These are phyloP conservation scores for Penicillium sp. DNA, from an alignment of 2,329 filamentous ascomycete genomes.

Conservation along the genomic window DNA sequence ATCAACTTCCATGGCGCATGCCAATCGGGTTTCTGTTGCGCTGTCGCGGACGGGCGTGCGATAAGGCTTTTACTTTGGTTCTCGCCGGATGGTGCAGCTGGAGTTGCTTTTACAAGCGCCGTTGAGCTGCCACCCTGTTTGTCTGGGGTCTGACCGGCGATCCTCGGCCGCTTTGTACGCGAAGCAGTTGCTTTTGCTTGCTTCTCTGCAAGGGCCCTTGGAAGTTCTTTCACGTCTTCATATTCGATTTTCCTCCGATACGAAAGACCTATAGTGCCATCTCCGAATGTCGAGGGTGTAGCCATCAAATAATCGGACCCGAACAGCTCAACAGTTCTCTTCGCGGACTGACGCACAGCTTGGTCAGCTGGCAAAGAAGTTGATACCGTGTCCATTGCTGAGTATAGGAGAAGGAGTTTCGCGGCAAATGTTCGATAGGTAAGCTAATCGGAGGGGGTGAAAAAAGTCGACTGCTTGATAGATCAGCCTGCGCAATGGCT, in stretches of 20 bases:
- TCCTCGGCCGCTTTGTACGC: slow-evolving; percentile 60
- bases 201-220: slow-evolving; percentile 72
- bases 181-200: slow-evolving; percentile 64
- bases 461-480: not conserved
- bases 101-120: slow-evolving; percentile 49
- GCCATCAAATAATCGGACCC: slow-evolving; percentile 45
- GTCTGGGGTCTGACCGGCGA: slow-evolving; percentile 36
- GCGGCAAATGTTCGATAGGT: not conserved
- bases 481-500: not conserved
- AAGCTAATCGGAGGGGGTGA: not conserved
- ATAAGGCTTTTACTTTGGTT: slow-evolving; percentile 59
- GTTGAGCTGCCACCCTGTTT: slow-evolving; percentile 47
- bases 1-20: slow-evolving; percentile 98
- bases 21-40: slow-evolving; percentile 81
- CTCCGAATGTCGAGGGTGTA: slow-evolving; percentile 39
- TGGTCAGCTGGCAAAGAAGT: slow-evolving; percentile 24
- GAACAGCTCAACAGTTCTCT: slow-evolving; percentile 46
- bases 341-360: slow-evolving; percentile 39
- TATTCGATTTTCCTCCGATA: slow-evolving; percentile 62
- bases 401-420: not conserved
- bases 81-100: slow-evolving; percentile 26
- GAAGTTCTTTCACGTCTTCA: slow-evolving; percentile 69
- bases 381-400: slow-evolving; percentile 2
- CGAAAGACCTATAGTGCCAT: slow-evolving; percentile 41
- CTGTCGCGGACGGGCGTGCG: slow-evolving; percentile 57